Conservation (phyloP, 345 rosid species). For the Melaleuca alternifolia region DNA sequence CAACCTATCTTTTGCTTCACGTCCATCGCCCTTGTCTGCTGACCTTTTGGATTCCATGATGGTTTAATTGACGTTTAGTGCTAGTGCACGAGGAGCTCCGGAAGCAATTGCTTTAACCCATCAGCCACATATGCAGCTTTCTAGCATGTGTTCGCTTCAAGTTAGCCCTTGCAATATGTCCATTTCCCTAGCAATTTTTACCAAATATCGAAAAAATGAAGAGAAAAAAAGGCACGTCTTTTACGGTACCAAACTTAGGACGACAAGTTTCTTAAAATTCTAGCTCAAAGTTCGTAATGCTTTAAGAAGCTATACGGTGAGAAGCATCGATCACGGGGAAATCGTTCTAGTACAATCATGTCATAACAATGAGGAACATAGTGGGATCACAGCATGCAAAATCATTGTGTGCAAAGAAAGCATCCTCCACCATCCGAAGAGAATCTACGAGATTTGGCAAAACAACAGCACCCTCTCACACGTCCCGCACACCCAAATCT, state of each 20-base stretch:
- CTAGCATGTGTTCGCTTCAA: background rate
- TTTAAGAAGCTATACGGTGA: background rate
- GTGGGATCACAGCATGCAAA: background rate
- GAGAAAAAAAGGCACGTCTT: background rate
- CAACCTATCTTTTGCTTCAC: background rate
- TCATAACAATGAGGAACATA: background rate
- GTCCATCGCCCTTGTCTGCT: background rate
- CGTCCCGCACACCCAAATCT: background rate
- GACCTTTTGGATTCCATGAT: background rate
- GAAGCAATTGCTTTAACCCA: too few relatives aligned
- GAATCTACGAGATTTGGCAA: background rate
- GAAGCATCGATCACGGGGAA: background rate
- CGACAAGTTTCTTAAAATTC: background rate
- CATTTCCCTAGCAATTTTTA: background rate
- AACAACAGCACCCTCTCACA: background rate
- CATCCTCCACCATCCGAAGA: constrained; percentile 14
- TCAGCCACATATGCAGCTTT: background rate
- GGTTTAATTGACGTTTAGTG: background rate
- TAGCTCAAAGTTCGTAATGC: background rate
- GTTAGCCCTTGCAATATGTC: background rate
- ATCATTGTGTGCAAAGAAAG: constrained; percentile 14
- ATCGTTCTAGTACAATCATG: background rate
- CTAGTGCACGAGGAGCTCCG: background rate
- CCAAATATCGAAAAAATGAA: background rate
- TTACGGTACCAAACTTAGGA: background rate